Base-by-base conservation (phyloP, 352 stramenopile genomes). In the Blastocystis sp. region DNA sequence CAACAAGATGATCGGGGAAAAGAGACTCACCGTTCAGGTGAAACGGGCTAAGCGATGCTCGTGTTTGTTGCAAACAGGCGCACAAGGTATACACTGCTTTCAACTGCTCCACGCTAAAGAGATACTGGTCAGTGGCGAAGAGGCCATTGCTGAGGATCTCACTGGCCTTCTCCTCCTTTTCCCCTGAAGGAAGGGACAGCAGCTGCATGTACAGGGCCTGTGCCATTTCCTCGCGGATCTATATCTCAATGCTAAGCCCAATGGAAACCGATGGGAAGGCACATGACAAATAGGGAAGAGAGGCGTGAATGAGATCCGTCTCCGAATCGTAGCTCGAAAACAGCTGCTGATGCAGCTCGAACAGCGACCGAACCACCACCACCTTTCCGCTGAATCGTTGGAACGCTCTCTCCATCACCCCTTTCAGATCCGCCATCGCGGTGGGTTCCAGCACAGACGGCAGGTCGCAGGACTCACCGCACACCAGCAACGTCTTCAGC, bases 11-110 rank as follows among this genome's bases (percentile, higher is more conserved):
- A 63, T 84, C 9, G 45, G 48, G 59, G 57, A 43, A 3, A 62
- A 63, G 21, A 63, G 14, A 28, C 40, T 84, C 14, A 69, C 74
- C 6, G 74, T 84, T 2, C 74, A 84, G 38, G 61, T 84, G 45
- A 84, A 84, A 19, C 65, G 66, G n/a, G 24, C 60, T 43, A 64
- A 34, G 38, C 45, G 24, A 52, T 48, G 38, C 28, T 21, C 3
- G 3, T 84, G 74, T 84, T 84, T 84, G 69, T 70, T 60, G 3
- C 64, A 74, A 74, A 74, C 64, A 74, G 1, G 34, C 21, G 48
- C 48, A 57, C 48, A 57, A 0, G 14, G 24, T 6, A 74, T 45
- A 74, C 64, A 74, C 7, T 1, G 64, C 6, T 48, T 45, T 38
- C 19, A 74, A 21, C 34, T 34, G 21, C 7, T 38, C 34, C 64